Base-by-base conservation (phyloP, 257 asterid genomes). In the Solanum appendiculatum region DNA sequence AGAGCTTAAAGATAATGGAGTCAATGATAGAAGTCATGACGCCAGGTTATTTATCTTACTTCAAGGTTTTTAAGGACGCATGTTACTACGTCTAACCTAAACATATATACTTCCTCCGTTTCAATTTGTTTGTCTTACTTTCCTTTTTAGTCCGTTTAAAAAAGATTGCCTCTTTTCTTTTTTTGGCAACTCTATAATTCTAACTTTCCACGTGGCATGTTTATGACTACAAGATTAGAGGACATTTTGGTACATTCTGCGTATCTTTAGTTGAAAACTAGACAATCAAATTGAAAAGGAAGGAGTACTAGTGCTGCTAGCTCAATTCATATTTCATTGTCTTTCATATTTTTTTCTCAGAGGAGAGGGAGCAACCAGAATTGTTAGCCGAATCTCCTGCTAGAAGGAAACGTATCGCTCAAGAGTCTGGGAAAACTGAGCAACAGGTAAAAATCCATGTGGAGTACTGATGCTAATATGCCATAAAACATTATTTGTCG, bases 291-390 rank as follows among this genome's bases (percentile, higher is more conserved):
- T 63, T 63, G 16, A 63, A 63, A 63, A 10, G 8, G 33, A 63
- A 63, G 66, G 13, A 56, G 18, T 63, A 9, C 60, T 34, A 84
- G 72, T 84, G 54, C 44, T 78, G 13, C 14, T 86, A 40, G 21
- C 27, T 33, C 63, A 56, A 36, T 37, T 42, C 69, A n/a, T 84
- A 56, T 60, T 83, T 42, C 54, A 18, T 39, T 23, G 82, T 86
- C 77, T 85, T 85, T 37, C 85, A 87, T 68, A 11, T 64, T 64
- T 85, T 64, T 87, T 86, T 51, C 88, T 87, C 94, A 96, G 99
- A 97, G 99, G 99, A 97, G 90, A 94, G 95, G 90, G 99, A 95
- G 88, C 93, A 97, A 81, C 99, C 99, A 15, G 99, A 97, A 90
- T 90, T 95, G 58, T 89, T 97, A 92, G 99, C 99, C 8, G 98